Evolutionary conservation across 768 basidiomycete species (phyloP).

Genomic region (Kwoniella sp.): DNA sequence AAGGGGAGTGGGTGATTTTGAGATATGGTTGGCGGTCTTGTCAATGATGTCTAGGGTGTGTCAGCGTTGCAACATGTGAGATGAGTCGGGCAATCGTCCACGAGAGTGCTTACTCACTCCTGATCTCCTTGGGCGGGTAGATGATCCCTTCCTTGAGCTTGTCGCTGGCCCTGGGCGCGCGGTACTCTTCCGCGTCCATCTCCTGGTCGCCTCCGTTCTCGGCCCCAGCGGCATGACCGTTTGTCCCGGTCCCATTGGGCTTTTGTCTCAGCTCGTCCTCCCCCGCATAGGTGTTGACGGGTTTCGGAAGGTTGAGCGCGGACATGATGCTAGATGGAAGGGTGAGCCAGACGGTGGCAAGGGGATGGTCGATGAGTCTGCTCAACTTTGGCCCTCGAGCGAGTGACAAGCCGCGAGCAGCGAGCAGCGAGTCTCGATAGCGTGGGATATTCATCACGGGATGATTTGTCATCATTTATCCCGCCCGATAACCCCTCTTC

Average conservation of each 20-base stretch:
- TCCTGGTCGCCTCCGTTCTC: slow-evolving; percentile 50
- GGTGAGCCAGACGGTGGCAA: too few species aligned
- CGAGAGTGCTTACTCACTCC: slow-evolving; percentile 58
- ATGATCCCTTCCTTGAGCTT: slow-evolving; percentile 77
- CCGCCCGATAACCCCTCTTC: too few species aligned
- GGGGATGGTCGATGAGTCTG: too few species aligned
- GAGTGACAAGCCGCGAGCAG: too few species aligned
- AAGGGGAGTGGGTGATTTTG: slow-evolving; percentile 86
- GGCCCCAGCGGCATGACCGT: slow-evolving; percentile 17
- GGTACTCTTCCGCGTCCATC: slow-evolving; percentile 53
- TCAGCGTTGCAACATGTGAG: slow-evolving; percentile 12
- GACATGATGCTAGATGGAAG: slow-evolving; percentile 32
- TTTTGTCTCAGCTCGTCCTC: slow-evolving; percentile 38
- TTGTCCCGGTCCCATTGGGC: slow-evolving; percentile 16
- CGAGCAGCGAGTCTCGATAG: too few species aligned
- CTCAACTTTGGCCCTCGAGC: too few species aligned
- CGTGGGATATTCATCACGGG: too few species aligned
- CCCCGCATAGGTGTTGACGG: slow-evolving; percentile 41
- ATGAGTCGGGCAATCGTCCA: not conserved
- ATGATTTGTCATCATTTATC: too few species aligned
- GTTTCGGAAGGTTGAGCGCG: slow-evolving; percentile 45
- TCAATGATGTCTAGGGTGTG: slow-evolving; percentile 95
- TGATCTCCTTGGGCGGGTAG: slow-evolving; percentile 92
- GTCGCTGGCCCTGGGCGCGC: slow-evolving; percentile 50
- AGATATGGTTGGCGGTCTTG: slow-evolving; percentile 84